Percentiles rank a stretch among this genome's conserved stretches.
Evolutionary conservation across 1,284 basidiomycete genomes (phyloP).

Genomic region (Vanrija sp.): DNA sequence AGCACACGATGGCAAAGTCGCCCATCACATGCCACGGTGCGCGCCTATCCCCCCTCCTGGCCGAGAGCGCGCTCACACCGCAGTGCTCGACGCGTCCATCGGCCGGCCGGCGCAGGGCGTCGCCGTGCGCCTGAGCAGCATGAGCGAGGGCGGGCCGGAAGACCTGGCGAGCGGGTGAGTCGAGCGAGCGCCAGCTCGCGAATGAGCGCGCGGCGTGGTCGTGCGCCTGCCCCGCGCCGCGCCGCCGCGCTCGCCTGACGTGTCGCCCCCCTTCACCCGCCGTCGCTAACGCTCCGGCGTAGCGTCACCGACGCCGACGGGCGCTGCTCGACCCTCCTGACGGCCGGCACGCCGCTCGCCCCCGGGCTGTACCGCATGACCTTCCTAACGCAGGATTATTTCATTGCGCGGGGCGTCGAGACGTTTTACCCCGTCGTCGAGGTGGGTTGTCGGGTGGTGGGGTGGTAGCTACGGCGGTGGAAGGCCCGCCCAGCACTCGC

Average conservation of each 20-base stretch:
- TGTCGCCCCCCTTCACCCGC: too few species aligned
- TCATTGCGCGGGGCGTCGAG: slow-evolving; percentile 58
- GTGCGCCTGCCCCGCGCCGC: too few species aligned
- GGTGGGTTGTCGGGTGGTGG: slow-evolving; percentile 27
- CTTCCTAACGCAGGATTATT: slow-evolving; percentile 80
- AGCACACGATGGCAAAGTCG: too few species aligned
- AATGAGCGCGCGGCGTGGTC: too few species aligned
- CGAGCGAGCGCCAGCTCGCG: too few species aligned
- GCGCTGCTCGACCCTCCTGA: slow-evolving; percentile 66
- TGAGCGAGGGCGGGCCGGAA: slow-evolving; percentile 13
- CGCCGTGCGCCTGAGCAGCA: slow-evolving; percentile 52
- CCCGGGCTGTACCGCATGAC: slow-evolving; percentile 74
- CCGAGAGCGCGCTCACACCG: too few species aligned
- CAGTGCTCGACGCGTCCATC: too few species aligned
- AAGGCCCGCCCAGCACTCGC: not conserved
- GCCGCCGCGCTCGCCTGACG: too few species aligned
- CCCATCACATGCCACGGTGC: too few species aligned
- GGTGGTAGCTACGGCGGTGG: not conserved
- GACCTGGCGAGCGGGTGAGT: too few species aligned
- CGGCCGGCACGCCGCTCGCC: slow-evolving; percentile 56
- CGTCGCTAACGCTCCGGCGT: slow-evolving; percentile 37
- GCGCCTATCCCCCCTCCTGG: too few species aligned
- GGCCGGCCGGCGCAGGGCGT: slow-evolving; percentile 40
- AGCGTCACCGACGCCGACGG: slow-evolving; percentile 68
- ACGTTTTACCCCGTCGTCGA: slow-evolving; percentile 73